Evolutionary conservation across 257 asterid genomes (phyloP).

Genomic region (Solanum megistacrolobum): DNA sequence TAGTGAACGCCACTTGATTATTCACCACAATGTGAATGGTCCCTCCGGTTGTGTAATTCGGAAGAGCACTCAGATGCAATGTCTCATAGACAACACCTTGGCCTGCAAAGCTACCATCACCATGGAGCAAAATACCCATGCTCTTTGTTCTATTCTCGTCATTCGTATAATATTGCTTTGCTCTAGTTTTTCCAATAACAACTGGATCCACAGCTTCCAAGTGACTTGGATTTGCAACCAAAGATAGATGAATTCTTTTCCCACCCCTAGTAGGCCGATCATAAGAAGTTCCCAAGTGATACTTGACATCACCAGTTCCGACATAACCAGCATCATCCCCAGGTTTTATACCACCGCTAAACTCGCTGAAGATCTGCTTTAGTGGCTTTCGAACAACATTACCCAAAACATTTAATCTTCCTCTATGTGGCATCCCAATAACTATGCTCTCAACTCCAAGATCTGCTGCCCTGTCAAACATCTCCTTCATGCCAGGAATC

Average conservation of each 20-base stretch:
- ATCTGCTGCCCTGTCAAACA: constrained; percentile 23
- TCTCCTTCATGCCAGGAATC: constrained; percentile 31
- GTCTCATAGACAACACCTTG: constrained; percentile 26
- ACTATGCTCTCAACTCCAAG: constrained; percentile 29
- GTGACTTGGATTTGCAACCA: constrained; percentile 24
- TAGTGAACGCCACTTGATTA: constrained; percentile 74
- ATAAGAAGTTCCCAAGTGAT: constrained; percentile 25
- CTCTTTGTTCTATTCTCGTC: constrained; percentile 11
- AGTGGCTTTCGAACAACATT: constrained; percentile 24
- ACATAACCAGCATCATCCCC: constrained; percentile 17
- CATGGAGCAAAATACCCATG: constrained; percentile 21
- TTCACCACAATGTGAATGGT: constrained; percentile 72
- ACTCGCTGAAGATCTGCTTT: constrained; percentile 21
- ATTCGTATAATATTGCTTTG: constrained; percentile 12
- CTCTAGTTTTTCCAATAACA: constrained; percentile 22
- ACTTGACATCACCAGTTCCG: constrained; percentile 26
- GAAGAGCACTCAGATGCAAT: constrained; percentile 18
- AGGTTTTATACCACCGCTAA: constrained; percentile 18
- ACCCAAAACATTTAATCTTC: constrained; percentile 21
- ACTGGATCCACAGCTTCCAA: constrained; percentile 29
- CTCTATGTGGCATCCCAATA: constrained; percentile 28
- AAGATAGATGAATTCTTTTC: constrained; percentile 19
- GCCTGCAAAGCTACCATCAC: constrained; percentile 27
- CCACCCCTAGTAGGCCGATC: constrained; percentile 20
- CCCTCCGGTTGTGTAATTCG: constrained; percentile 26